Conservation (phyloP, 139 green algal species). For the Chlamydomonas sp. region DNA sequence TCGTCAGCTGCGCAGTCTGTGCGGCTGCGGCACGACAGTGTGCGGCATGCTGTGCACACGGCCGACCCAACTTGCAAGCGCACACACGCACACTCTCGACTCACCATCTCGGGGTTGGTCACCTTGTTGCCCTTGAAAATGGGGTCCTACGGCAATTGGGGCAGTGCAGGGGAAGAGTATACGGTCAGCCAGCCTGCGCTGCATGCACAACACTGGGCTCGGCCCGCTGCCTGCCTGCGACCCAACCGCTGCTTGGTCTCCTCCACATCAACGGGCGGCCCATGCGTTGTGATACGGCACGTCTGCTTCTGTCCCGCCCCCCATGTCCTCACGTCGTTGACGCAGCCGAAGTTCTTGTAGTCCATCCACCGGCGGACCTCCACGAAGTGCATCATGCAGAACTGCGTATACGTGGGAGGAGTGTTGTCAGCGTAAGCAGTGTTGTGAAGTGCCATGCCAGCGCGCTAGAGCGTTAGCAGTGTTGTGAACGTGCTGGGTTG, state of each 20-base stretch:
- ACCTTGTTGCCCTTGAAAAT: constrained; percentile 67
- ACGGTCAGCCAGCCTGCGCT: background rate
- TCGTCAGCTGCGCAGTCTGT: too few species aligned
- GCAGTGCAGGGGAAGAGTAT: background rate
- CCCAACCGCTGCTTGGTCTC: too few species aligned
- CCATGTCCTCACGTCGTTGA: constrained; percentile 50
- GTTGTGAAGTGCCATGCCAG: background rate
- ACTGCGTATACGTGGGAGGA: constrained; percentile 52
- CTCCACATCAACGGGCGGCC: too few species aligned
- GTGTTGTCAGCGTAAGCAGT: constrained; percentile 35
- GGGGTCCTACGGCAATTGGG: constrained; percentile 35
- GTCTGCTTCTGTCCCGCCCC: too few species aligned
- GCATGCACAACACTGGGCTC: too few species aligned
- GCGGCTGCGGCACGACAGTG: too few species aligned
- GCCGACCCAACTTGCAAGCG: background rate
- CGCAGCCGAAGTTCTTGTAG: constrained; percentile 69
- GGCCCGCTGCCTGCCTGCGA: too few species aligned
- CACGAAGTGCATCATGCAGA: constrained; percentile 75
- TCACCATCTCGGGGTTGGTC: constrained; percentile 52
- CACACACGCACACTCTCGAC: background rate
- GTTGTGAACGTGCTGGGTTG: too few species aligned
- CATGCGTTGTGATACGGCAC: too few species aligned
- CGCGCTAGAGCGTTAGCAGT: background rate
- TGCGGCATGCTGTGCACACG: too few species aligned
- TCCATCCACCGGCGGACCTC: constrained; percentile 79